Percentiles rank a stretch among this genome's conserved stretches.
These are phyloP conservation scores for Ramaria sp. DNA, from an alignment of 768 basidiomycete species.

Conservation along the genomic window DNA sequence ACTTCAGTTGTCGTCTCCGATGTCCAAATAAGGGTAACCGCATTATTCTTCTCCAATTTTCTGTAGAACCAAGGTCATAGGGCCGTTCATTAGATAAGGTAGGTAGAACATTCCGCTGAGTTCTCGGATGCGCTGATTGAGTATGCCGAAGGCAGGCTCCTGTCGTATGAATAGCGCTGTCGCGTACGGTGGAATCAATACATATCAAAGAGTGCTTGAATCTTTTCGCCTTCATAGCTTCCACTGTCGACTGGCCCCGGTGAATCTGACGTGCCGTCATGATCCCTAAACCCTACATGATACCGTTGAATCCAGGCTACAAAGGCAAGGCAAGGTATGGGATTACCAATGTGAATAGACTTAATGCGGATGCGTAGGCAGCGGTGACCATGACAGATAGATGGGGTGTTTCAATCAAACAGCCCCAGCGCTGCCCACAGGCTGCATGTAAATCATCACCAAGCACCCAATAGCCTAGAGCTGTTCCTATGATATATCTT, in stretches of 20 bases:
- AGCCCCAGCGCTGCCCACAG: background rate
- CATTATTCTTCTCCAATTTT: background rate
- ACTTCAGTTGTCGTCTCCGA: background rate
- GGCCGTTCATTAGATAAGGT: background rate
- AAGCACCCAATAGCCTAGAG: background rate
- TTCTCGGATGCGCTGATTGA: background rate
- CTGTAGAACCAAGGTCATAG: background rate
- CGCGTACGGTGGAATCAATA: background rate
- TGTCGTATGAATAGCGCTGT: background rate
- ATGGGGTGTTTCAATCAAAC: background rate
- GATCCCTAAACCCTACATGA: background rate
- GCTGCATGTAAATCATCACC: background rate
- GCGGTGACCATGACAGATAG: background rate
- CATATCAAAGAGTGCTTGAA: background rate
- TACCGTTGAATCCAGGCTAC: background rate
- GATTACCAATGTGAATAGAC: background rate
- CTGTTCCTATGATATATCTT: background rate
- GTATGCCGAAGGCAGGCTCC: background rate
- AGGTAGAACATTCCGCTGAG: background rate
- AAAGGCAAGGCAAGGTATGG: background rate
- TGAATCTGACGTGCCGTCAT: background rate
- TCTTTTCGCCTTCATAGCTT: background rate
- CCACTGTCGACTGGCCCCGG: background rate
- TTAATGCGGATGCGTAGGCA: background rate
- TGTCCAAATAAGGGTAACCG: background rate